phyloP scores from a whole-genome alignment of 306 rosid species.

The Elaeagnus macrophylla region DNA sequence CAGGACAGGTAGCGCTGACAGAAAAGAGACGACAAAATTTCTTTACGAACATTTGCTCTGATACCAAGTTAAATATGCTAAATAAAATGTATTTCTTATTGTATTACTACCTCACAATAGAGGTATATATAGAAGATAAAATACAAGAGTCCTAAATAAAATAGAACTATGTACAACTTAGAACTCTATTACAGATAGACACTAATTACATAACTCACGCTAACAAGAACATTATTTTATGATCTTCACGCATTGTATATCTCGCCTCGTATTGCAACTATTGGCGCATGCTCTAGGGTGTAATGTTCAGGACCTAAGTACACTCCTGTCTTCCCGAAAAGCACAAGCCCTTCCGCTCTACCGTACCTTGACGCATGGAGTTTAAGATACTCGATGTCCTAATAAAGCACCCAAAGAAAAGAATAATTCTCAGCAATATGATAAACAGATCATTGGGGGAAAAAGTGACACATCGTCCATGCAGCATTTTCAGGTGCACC shows the following conservation, averaged over 20 bases:
- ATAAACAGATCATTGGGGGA: background rate
- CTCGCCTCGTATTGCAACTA: conserved; percentile 91
- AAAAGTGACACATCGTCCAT: background rate
- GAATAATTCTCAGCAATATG: background rate
- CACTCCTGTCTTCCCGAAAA: conserved; percentile 69
- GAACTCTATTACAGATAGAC: too few species aligned
- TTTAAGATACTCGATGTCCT: conserved; percentile 84
- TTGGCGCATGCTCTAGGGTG: conserved; percentile 77
- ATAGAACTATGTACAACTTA: too few species aligned
- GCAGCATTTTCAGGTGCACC: too few species aligned
- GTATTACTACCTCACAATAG: too few species aligned
- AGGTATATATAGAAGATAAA: too few species aligned
- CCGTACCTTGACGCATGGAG: conserved; percentile 80
- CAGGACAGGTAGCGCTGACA: too few species aligned
- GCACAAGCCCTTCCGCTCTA: conserved; percentile 59
- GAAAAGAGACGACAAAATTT: too few species aligned
- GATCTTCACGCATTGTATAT: conserved; percentile 63
- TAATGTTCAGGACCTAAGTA: conserved; percentile 90
- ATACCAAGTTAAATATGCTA: too few species aligned
- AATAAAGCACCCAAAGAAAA: conserved; percentile 15
- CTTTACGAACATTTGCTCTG: too few species aligned
- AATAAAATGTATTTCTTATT: too few species aligned
- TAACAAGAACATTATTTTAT: conserved; percentile 20
- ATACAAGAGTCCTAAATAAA: too few species aligned
- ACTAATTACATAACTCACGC: too few species aligned